phyloP scores from a whole-genome alignment of 2,329 filamentous ascomycete genomes.

The Sordariomycetes sp. region DNA sequence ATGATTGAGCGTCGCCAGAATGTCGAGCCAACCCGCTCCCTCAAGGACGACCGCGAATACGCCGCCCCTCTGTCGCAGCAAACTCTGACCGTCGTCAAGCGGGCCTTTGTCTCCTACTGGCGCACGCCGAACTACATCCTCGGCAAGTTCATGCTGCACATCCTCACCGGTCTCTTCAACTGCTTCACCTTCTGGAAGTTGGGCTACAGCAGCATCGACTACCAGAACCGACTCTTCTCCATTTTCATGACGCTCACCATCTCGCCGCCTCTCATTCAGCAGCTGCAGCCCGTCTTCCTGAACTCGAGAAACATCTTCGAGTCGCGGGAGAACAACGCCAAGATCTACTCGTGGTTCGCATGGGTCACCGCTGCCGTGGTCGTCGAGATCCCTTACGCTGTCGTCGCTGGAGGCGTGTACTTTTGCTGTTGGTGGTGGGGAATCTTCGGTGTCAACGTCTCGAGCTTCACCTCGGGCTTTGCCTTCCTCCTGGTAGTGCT shows the following conservation, averaged over 20 bases:
- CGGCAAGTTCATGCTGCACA: conserved; percentile 53
- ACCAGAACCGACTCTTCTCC: conserved; percentile 65
- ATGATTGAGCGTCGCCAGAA: conserved; percentile 37
- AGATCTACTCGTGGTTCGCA: conserved; percentile 70
- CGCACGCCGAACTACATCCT: conserved; percentile 53
- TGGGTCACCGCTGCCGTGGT: conserved; percentile 58
- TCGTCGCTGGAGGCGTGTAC: conserved; percentile 44
- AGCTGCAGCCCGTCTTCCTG: conserved; percentile 66
- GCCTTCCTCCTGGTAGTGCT: conserved; percentile 55
- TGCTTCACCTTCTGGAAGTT: conserved; percentile 62
- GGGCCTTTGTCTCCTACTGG: conserved; percentile 56
- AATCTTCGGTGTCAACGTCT: conserved; percentile 35
- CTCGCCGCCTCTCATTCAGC: conserved; percentile 64
- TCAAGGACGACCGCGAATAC: conserved; percentile 48
- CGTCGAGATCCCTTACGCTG: conserved; percentile 61
- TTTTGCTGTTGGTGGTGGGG: conserved; percentile 48
- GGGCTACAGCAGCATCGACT: conserved; percentile 46
- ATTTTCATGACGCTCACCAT: conserved; percentile 73
- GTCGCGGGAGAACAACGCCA: conserved; percentile 64
- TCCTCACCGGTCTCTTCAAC: conserved; percentile 58
- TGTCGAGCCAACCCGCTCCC: conserved; percentile 22
- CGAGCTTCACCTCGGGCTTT: conserved; percentile 50
- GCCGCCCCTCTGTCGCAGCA: conserved; percentile 51
- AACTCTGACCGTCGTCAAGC: conserved; percentile 41
- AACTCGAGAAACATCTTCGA: conserved; percentile 58